Evolutionary conservation across 192 early-diverging fungal species (phyloP), one percentile per base, ranked within the genome.

Genomic region (Hyaloraphidium curvatum): DNA sequence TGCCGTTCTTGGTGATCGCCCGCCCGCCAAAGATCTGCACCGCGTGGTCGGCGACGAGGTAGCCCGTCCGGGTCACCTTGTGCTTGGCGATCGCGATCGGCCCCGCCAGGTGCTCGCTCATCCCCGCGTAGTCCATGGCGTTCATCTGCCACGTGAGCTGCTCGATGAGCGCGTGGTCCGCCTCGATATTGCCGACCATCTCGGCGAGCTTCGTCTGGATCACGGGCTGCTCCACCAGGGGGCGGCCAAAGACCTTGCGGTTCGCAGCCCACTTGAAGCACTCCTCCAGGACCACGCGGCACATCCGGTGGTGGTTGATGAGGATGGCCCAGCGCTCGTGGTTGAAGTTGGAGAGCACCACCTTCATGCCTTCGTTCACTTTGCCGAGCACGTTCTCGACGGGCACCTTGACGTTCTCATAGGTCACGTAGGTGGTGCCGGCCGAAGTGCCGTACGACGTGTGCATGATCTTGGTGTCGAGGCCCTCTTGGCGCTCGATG

Each of bases 11-110:
- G n/a, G 52, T 33, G 22, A 40, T 59, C 54, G 14, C 81, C 23
- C 81, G 65, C n/a, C 78, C 77, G 54, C 81, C 81, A 65, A 83
- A 81, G 64, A 83, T 82, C 62, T 83, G 81, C 17, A 70, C 70
- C 19, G 79, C 71, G 39, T 82, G 69, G 39, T 83, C 81, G 21
- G 72, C 62, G 7, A 83, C 77, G 31, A 70, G 30, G 29, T 74
- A 67, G 1, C 72, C 64, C 33, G 78, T 66, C 29, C 81, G 61
- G 16, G 81, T 83, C 25, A 53, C 29, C 52, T 40, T 40, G n/a
- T 9, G 19, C 30, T 40, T 82, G 50, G 72, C 60, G 27, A 82
- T 62, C 27, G 72, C 80, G 59, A 82, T 65, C 30, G 75, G 76
- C 5, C 81, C 81, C 31, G 79, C 81, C 16, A 83, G 59, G 33